Evolutionary conservation across 129 eudicot genomes (phyloP), one percentile per base, ranked within the genome.

Genomic region (Artemisia argyi): DNA sequence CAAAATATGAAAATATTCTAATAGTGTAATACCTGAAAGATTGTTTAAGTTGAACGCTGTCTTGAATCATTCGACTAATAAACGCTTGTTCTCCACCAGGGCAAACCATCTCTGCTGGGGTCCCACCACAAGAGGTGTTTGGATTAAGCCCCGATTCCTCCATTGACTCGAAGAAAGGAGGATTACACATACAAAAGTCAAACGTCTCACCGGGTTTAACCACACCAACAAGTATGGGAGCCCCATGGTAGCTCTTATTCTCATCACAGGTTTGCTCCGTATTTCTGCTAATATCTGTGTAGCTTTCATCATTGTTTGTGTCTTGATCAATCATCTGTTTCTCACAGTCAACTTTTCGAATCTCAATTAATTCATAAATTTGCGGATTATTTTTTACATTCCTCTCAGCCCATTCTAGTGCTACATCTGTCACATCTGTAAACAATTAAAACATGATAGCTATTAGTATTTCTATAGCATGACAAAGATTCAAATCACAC

Each of bases 181-280:
- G 99, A 74, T 90, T 94, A 71, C 99, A 94, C 97, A 94, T 94
- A 73, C 99, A 94, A 68, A 94, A 94, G 85, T 94, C 99, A 81
- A 94, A 94, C 19, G 10, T 81, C 72, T 94, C 99, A 50, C 83
- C 89, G 39, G 77, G 80, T 76, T 86, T 84, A 54, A 94, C 93
- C 64, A 86, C 91, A 74, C 89, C 94, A 19, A 84, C 11, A 66
- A 94, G 93, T 54, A 94, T 54, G 10, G 93, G 91, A 26, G 96
- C 81, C 57, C 89, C 89, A 52, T 57, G 71, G 69, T 94, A 90
- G 58, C 70, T 75, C 65, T 79, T 73, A 55, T 44, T 71, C 17
- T 20, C 52, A 26, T 63, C 15, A 19, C 13, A 57, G 3, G 14
- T 4, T 57, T 28, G 46, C 46, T 61, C 66, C 4, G 16, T 61